Percentiles rank a stretch among this genome's conserved stretches.
Conservation (phyloP, 2,329 filamentous ascomycete species). For the Colletotrichum siamense region DNA sequence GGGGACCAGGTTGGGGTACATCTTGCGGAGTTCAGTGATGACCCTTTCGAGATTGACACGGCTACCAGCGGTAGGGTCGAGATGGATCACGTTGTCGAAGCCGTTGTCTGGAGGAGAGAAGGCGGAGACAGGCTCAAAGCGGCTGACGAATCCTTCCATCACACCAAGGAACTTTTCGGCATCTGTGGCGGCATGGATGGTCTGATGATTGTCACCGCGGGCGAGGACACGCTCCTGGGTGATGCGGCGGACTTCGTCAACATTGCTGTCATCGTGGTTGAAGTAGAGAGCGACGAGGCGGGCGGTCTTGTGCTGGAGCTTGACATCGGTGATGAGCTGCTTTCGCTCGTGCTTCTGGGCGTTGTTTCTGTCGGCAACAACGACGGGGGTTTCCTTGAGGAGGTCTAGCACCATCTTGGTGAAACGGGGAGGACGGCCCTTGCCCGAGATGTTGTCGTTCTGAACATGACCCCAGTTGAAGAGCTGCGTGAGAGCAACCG, state of each 20-base stretch:
- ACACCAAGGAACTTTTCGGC: conserved; percentile 80
- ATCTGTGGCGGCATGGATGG: conserved; percentile 84
- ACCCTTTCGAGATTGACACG: conserved; percentile 85
- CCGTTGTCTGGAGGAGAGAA: conserved; percentile 74
- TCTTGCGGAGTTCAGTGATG: conserved; percentile 72
- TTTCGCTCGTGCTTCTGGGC: conserved; percentile 86
- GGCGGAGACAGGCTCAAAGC: conserved; percentile 80
- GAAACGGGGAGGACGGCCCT: conserved; percentile 79
- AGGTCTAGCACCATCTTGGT: conserved; percentile 71
- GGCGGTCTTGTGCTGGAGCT: conserved; percentile 63
- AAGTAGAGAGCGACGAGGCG: conserved; percentile 88
- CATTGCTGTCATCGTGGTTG: conserved; percentile 78
- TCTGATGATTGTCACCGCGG: conserved; percentile 96
- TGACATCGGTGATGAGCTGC: conserved; percentile 84
- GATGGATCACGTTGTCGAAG: conserved; percentile 85
- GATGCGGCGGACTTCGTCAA: conserved; percentile 74
- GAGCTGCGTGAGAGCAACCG: conserved; percentile 78
- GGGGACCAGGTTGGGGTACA: conserved; percentile 78
- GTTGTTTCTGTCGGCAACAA: conserved; percentile 94
- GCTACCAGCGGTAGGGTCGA: conserved; percentile 80
- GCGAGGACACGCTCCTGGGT: conserved; percentile 81
- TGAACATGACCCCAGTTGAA: conserved; percentile 94
- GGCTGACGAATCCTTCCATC: conserved; percentile 91
- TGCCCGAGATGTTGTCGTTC: conserved; percentile 92
- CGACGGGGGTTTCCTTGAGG: conserved; percentile 70